Base-by-base conservation (phyloP, 1,284 basidiomycete genomes). In the Abortiporus biennis region DNA sequence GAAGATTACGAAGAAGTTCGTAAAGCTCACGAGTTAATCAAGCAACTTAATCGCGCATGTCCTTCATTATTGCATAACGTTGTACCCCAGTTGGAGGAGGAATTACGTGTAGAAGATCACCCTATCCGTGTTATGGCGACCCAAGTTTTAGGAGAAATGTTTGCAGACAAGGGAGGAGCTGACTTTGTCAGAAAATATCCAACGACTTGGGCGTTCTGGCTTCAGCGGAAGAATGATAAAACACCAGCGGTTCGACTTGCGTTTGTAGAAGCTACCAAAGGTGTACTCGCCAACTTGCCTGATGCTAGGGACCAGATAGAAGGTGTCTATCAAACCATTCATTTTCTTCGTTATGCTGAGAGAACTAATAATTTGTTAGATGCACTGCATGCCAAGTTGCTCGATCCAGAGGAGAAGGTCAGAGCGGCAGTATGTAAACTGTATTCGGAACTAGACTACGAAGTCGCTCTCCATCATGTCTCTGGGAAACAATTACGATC, bases 351-450 rank as follows among this genome's bases (percentile, higher is more conserved):
- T 2, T 6, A 21, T 34, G 27, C 15, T 34, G 6, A 34, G n/a
- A 15, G n/a, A 34, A 16, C 15, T 16, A 34, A 34, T 15, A 38
- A 4, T 13, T 3, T 38, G 47, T 19, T 54, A 87, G 89, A 78
- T 6, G 65, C 77, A 12, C 64, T 94, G 21, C 57, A 65, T n/a
- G 59, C 65, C 11, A 92, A 93, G 53, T 64, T 93, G 4, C 57
- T 77, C 1, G 96, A 99, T 58, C 81, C 89, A 0, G 96, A 99
- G 50, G 96, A 99, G 51, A 89, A 84, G 54, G 85, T 99, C 20
- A 79, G 96, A 24, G 79, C 85, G 1, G 85, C 91, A 0, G 81
- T 84, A 0, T 94, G 92, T 68, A 84, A 79, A 56, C 65, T 90
- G 5, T 88, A 94, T 50, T 80, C 82, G 1, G 76, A 84, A 44